A percentile compares a stretch with the other conserved stretches of the same genome.
Evolutionary conservation across 1,284 basidiomycete genomes (phyloP).

Genomic region (Cystobasidiaceae sp.): DNA sequence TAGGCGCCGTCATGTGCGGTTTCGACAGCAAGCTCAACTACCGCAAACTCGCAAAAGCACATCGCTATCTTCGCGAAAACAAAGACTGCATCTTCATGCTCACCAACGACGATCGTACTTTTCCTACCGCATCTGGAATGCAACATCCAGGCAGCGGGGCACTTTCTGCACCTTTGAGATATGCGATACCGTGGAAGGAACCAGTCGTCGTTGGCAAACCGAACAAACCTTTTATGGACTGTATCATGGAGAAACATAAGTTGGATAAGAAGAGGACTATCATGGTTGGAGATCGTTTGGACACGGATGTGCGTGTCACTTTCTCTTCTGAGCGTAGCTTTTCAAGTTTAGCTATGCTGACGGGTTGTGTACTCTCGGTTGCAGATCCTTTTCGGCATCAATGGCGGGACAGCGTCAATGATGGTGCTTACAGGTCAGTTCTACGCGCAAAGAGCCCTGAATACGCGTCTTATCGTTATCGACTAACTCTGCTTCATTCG

Average conservation of each 20-base stretch:
- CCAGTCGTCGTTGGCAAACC: slow-evolving; percentile 82
- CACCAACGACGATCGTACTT: slow-evolving; percentile 62
- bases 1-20: slow-evolving; percentile 76
- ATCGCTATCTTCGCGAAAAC: slow-evolving; percentile 70
- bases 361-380: no score
- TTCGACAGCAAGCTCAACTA: slow-evolving; percentile 62
- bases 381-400: slow-evolving; percentile 65
- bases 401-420: slow-evolving; percentile 76
- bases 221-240: slow-evolving; percentile 86
- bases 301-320: slow-evolving; percentile 74
- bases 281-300: slow-evolving; percentile 93
- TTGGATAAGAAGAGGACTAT: slow-evolving; percentile 80
- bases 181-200: slow-evolving; percentile 32
- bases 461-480: neutral
- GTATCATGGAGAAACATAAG: slow-evolving; percentile 85
- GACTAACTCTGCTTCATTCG: neutral
- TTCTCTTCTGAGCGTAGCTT: no score
- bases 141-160: slow-evolving; percentile 32
- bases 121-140: slow-evolving; percentile 17
- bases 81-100: slow-evolving; percentile 77
- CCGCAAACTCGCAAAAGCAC: slow-evolving; percentile 89
- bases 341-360: neutral
- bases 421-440: slow-evolving; percentile 81
- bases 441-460: neutral
- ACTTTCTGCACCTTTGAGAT: slow-evolving; percentile 30